Base-by-base conservation (phyloP, 129 eudicot species). In the Helichrysum umbraculigerum region DNA sequence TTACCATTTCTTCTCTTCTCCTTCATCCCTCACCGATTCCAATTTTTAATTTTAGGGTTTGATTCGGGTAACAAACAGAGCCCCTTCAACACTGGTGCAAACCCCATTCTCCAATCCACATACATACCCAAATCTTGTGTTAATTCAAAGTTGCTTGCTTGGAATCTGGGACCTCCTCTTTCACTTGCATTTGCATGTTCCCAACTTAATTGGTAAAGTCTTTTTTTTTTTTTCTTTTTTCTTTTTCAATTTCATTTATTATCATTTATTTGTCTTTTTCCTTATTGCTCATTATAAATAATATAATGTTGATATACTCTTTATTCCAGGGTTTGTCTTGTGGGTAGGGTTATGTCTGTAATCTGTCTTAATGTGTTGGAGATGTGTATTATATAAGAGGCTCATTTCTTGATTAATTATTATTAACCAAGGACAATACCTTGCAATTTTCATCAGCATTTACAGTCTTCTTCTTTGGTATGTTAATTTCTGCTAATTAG, bases 141-240 rank as follows among this genome's bases (percentile, higher is more conserved):
- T 47, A 4, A 47, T 12, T 47, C 14, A 11, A 47, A 47, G 54
- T 47, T 3, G 50, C 50, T 42, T 42, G 54, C 54, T 47, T 47
- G 1, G n/a, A 47, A 17, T 47, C n/a, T 47, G 3, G 54, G 54
- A 47, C 47, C 47, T 12, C 47, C 47, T 41, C 47, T 41, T 9
- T 41, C 14, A 8, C 47, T 41, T 41, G 47, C 47, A 57, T 17
- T 71, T 79, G 77, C 82, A 79, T 79, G 77, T 58, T 64, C 78
- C 77, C 70, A 50, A 33, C 29, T 71, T 60, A 25, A 21, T 71
- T 60, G 71, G 65, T 78, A 70, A 70, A 70, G 37, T 70, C 69
- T 19, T 47, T 42, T 62, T 71, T 70, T 0, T 42, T 47, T 47
- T 1, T 14, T n/a, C n/a, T 14, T 0, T 44, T 44, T 12, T 44